Base-by-base conservation (phyloP, 371 early-diverging fungal species). In the Zychaea mexicana region DNA sequence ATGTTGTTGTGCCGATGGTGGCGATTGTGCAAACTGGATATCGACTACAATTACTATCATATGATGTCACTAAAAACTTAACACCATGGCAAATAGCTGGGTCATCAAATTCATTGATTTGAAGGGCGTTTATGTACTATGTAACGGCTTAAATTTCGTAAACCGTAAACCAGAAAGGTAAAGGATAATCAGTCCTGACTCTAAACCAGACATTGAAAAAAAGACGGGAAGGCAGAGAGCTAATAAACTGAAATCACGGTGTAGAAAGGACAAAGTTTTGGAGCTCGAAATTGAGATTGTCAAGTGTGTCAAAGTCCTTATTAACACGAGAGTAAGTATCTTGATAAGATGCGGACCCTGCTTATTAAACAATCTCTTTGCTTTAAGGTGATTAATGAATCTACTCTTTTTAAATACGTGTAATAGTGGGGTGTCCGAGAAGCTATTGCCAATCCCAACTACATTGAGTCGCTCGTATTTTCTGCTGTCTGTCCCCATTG, bases 401-500 rank as follows among this genome's bases (percentile, higher is more conserved):
- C n/a, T n/a, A n/a, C n/a, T n/a, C n/a, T 56, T 19, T 22, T 33
- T 24, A 46, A 42, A 52, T 27, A 60, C 52, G 9, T 52, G 13
- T 17, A 36, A 26, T 74, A 87, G 72, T 89, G 88, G 82, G 92
- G 92, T 39, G 86, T 86, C 1, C 85, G 85, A 42, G 92, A 90
- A 64, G 88, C 88, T 27, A 71, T 92, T 55, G 71, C 80, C 22
- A 72, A 85, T 58, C 82, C 88, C 0, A 64, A 70, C 13, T 86
- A 85, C 53, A 84, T 90, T 12, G 79, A 84, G 31, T 77, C 83
- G 9, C 74, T 91, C 33, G 85, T 85, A 21, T 85, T 86, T 49
- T 92, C 92, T 19, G 73, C 92, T 52, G 87, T 85, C 24, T 87
- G 87, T n/a, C 89, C 88, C 2, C 87, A 87, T 59, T 78, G 89